Conservation (phyloP, 805 yeast species). For the Cyberlindnera americana region DNA sequence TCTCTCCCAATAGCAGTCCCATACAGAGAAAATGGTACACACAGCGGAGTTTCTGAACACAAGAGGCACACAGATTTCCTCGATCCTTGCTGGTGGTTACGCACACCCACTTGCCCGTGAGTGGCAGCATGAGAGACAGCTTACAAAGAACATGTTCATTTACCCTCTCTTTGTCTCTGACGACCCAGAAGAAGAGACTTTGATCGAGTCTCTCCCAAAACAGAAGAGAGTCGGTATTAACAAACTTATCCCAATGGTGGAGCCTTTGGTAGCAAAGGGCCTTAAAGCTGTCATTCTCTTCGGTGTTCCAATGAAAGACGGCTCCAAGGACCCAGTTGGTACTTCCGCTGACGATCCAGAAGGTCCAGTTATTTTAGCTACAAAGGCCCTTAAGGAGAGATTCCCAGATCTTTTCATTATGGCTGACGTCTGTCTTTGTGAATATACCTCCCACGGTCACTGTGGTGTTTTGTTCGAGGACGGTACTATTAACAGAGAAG, state of each 20-base stretch:
- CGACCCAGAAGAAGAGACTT: conserved; percentile 70
- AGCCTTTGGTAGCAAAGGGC: conserved; percentile 71
- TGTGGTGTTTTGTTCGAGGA: conserved; percentile 90
- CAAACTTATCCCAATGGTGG: conserved; percentile 69
- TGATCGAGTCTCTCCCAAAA: conserved; percentile 77
- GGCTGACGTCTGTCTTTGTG: conserved; percentile 96
- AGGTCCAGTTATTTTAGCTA: conserved; percentile 88
- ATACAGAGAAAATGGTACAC: conserved; percentile 51
- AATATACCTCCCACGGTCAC: conserved; percentile 96
- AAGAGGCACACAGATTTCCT: conserved; percentile 58
- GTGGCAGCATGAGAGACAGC: conserved; percentile 88
- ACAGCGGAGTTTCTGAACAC: conserved; percentile 65
- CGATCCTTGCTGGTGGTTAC: conserved; percentile 90
- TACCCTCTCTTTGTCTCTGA: conserved; percentile 89
- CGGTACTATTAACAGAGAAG: conserved; percentile 74
- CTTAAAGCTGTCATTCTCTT: conserved; percentile 81
- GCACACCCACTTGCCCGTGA: conserved; percentile 82
- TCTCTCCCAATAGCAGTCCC: too few species aligned
- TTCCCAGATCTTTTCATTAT: conserved; percentile 85
- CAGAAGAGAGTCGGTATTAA: conserved; percentile 86
- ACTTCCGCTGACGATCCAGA: conserved; percentile 93
- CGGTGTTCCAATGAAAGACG: conserved; percentile 81
- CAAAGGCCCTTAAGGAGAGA: conserved; percentile 54
- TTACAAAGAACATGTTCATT: conserved; percentile 84
- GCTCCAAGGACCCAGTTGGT: conserved; percentile 76